Base-by-base conservation (phyloP, 352 stramenopile species). In the Globisporangium apiculatum region DNA sequence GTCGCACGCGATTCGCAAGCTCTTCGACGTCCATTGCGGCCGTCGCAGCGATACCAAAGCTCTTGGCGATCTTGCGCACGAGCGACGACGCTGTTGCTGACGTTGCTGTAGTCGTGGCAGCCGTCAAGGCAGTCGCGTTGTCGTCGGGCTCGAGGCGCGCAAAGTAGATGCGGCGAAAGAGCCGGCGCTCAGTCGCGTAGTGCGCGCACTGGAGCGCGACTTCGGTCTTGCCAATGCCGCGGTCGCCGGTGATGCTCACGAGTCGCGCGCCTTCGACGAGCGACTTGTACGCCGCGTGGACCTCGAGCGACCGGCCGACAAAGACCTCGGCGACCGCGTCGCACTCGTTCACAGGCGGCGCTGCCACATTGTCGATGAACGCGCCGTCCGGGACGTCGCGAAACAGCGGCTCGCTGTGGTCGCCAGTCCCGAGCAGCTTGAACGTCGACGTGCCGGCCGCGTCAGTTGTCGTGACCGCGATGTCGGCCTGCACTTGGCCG, bases 391-490 rank as follows among this genome's bases (percentile, higher is more conserved):
- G 38, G 0, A 86, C 69, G 55, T 87, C 74, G 12, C 72, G 62
- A 55, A 96, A 96, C 15, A 94, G 72, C n/a, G 63, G 49, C 12
- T 91, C 83, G 15, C 75, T 76, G 62, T 96, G 79, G 53, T 93
- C 74, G 43, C 77, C 86, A 51, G 83, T 61, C 9, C 84, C 84
- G 1, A 95, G 71, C 7, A 95, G 72, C 53, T 93, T 87, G 64
- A 95, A 96, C 43, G 78, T 80, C 6, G 82, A 87, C 51, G 75
- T 68, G 3, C 69, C 65, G 0, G 67, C 65, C 0, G 67, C 60
- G 52, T 69, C 65, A 24, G 65, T 78, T 31, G 24, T 31, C 1
- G 68, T 67, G 55, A 80, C 82, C 36, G 74, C 75, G 37, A 91
- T 86, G 51, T 90, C 73, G 37, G 83, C 83, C 49, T 89, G 79